Evolutionary conservation across 768 basidiomycete species (phyloP).

Genomic region (Kwoniella botswanensis): DNA sequence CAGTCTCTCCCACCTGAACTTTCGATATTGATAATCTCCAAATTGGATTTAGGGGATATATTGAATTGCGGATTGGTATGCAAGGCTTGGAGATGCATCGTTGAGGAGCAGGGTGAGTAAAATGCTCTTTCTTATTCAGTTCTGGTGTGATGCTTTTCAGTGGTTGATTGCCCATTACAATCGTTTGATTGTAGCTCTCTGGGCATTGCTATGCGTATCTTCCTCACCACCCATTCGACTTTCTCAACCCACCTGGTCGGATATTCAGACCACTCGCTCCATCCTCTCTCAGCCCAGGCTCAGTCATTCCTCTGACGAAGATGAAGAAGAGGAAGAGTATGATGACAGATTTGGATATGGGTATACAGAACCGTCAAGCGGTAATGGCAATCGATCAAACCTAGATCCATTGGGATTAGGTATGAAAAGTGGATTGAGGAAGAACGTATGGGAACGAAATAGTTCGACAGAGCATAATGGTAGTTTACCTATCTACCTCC

Average conservation of each 20-base stretch:
- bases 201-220: conserved; percentile 34
- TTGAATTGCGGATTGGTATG: conserved; percentile 37
- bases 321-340: conserved; percentile 20
- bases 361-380: background rate
- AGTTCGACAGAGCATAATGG: background rate
- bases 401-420: conserved; percentile 24
- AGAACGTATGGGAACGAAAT: conserved; percentile 43
- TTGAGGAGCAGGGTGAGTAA: conserved; percentile 38
- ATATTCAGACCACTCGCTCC: conserved; percentile 25
- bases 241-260: conserved; percentile 40
- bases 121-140: background rate
- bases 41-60: conserved; percentile 38
- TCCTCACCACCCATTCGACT: conserved; percentile 36
- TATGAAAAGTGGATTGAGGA: conserved; percentile 35
- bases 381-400: background rate
- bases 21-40: conserved; percentile 27
- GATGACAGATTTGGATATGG: conserved; percentile 22
- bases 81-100: conserved; percentile 34
- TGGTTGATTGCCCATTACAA: background rate
- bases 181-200: conserved; percentile 29
- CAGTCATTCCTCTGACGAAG: conserved; percentile 17
- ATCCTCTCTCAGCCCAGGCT: background rate
- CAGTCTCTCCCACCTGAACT: conserved; percentile 46
- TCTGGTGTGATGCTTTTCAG: background rate
- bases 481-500: conserved; percentile 14